These are phyloP conservation scores for Sechiopsis laciniata DNA, from an alignment of 306 rosid genomes.

Conservation along the genomic window DNA sequence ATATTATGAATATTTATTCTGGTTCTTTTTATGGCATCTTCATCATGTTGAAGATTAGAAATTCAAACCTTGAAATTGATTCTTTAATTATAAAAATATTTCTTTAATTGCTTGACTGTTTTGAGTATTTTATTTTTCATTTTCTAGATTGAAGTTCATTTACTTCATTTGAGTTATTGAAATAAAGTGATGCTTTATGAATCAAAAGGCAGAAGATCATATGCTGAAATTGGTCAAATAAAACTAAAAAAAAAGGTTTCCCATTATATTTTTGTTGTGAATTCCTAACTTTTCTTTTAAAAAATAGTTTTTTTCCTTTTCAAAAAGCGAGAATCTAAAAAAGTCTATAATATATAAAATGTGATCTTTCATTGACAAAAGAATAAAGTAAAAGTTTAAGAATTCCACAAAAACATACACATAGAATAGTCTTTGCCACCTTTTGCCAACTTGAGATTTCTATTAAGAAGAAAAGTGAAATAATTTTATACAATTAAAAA, in stretches of 20 bases:
- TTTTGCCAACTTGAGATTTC: conserved; percentile 9
- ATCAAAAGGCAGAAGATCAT: background rate
- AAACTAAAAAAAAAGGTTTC: background rate
- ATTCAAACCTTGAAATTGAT: background rate
- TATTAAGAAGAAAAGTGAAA: background rate
- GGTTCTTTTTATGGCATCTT: background rate
- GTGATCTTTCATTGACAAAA: conserved; percentile 3
- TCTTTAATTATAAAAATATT: background rate
- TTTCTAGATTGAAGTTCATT: background rate
- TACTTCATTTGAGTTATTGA: background rate
- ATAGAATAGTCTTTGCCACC: background rate
- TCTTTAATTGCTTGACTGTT: background rate
- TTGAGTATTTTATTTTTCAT: background rate
- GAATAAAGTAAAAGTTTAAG: background rate
- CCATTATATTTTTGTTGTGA: background rate
- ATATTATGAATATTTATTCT: background rate
- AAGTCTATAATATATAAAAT: background rate
- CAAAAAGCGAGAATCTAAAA: background rate
- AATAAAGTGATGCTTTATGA: background rate
- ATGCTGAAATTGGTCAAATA: background rate
- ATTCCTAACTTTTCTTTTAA: background rate
- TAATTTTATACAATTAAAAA: background rate
- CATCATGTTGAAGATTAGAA: background rate
- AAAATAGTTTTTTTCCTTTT: background rate
- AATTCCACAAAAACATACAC: background rate